These are phyloP conservation scores for Oryza brachyantha DNA, from an alignment of 176 grass and related monocot genomes.

Conservation along the genomic window DNA sequence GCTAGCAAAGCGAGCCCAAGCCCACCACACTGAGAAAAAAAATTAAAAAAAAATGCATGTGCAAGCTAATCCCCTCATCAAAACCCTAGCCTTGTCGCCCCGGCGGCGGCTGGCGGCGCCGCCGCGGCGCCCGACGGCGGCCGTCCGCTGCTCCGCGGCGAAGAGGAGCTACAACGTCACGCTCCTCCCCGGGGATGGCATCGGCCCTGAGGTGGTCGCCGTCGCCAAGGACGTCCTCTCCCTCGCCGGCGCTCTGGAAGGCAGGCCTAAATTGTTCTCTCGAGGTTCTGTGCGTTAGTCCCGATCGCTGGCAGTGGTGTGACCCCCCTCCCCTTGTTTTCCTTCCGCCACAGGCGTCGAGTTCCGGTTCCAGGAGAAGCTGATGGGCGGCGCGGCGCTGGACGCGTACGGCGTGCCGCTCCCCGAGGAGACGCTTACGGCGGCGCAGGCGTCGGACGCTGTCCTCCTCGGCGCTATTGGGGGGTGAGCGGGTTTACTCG, in stretches of 20 bases:
- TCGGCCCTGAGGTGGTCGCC: conserved; percentile 92
- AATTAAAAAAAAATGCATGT: neutral
- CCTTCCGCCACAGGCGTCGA: conserved; percentile 45
- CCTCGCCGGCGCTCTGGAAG: conserved; percentile 65
- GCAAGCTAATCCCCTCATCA: conserved; percentile 33
- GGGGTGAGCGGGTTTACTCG: conserved; percentile 43
- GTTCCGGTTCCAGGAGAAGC: conserved; percentile 59
- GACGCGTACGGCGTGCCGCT: conserved; percentile 64
- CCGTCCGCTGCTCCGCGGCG: conserved; percentile 32
- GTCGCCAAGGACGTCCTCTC: conserved; percentile 85
- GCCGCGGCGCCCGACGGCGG: neutral
- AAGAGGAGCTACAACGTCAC: conserved; percentile 67
- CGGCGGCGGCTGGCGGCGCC: neutral
- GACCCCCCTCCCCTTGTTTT: neutral
- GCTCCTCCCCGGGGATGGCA: conserved; percentile 85
- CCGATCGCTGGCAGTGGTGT: neutral
- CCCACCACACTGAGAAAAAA: neutral
- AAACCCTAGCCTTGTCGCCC: conserved; percentile 27
- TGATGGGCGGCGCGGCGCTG: conserved; percentile 65
- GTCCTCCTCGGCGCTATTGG: conserved; percentile 70
- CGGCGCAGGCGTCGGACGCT: conserved; percentile 53
- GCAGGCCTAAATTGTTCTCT: neutral
- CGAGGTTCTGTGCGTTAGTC: neutral
- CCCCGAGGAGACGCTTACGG: conserved; percentile 66
- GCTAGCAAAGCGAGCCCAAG: neutral